Evolutionary conservation across 495 filamentous ascomycete species (phyloP), one percentile per base, ranked within the genome.

Genomic region (Aspergillus kassunensis): DNA sequence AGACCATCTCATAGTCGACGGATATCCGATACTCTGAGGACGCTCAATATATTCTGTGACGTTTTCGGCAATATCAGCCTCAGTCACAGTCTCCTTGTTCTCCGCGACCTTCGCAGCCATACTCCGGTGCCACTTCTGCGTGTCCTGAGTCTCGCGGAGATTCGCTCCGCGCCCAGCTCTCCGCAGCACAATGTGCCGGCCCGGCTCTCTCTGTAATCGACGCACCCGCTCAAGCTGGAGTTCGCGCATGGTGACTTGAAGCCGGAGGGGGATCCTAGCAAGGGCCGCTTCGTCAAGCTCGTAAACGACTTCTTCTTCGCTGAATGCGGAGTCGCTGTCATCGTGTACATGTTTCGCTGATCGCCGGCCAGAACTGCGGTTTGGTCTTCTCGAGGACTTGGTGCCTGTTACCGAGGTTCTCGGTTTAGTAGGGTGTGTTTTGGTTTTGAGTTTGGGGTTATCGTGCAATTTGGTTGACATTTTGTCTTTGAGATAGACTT

Each of bases 261-360:
- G 59, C 18, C 43, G 58, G 18, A 39, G 15, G n/a, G 59, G 61
- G 23, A 67, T 56, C 18, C 53, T 20, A 1, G 56, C 34, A 33
- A 64, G 47, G 25, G 61, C 59, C 7, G 30, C 39, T 59, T 53
- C 53, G 49, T 67, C 61, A 6, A 64, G 58, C 9, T 58, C 49
- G 27, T 50, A 59, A 20, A 67, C 46, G 13, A 62, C 59, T 42
- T 67, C 64, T 39, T 62, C 58, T 54, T 62, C 64, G 27, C 54
- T 47, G 23, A 48, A 52, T 18, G 44, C 57, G 25, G 51, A 55
- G 43, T 44, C 16, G 15, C 44, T 40, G 24, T 39, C 42, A 3
- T n/a, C n/a, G n/a, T n/a, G n/a, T n/a, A n/a, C n/a, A n/a, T n/a
- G 18, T 3, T 21, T 40, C 4, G 4, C 4, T 40, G 37, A 21